phyloP scores from a whole-genome alignment of 192 early-diverging fungal genomes.

The Coemansia sp. region DNA sequence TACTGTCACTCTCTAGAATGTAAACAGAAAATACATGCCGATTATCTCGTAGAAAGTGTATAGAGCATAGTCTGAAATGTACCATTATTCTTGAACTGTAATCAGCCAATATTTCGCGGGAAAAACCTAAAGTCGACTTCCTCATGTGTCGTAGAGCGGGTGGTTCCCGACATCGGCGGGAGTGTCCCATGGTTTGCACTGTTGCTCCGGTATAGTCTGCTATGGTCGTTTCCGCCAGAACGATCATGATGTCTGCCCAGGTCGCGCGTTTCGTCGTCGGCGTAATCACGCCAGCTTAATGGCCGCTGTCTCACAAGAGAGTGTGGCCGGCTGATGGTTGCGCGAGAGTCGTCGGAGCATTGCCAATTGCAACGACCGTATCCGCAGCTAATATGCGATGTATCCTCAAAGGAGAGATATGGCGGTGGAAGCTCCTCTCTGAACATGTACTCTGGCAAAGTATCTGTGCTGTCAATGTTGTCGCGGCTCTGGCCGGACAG shows the following conservation, averaged over 20 bases:
- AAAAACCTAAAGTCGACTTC: slow-evolving; percentile 7
- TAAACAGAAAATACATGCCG: neutral
- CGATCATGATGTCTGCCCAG: neutral
- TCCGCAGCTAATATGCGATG: neutral
- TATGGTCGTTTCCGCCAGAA: neutral
- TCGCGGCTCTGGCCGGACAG: slow-evolving; percentile 14
- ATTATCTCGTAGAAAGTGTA: neutral
- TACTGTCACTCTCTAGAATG: slow-evolving; percentile 27
- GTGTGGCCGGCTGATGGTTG: neutral
- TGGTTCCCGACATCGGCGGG: neutral
- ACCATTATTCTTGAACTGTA: neutral
- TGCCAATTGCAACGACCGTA: neutral
- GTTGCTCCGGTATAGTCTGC: neutral
- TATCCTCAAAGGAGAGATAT: slow-evolving; percentile 14
- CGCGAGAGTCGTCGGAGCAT: neutral
- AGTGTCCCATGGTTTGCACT: neutral
- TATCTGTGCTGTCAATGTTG: slow-evolving; percentile 32
- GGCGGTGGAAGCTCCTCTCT: slow-evolving; percentile 37
- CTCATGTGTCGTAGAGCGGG: neutral
- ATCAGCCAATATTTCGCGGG: neutral
- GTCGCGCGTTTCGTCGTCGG: neutral
- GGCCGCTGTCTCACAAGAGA: neutral
- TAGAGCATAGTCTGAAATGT: neutral
- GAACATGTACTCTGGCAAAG: slow-evolving; percentile 40
- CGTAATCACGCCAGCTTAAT: neutral